Evolutionary conservation across 2,329 filamentous ascomycete species (phyloP).

Genomic region (Penicillium sp.): DNA sequence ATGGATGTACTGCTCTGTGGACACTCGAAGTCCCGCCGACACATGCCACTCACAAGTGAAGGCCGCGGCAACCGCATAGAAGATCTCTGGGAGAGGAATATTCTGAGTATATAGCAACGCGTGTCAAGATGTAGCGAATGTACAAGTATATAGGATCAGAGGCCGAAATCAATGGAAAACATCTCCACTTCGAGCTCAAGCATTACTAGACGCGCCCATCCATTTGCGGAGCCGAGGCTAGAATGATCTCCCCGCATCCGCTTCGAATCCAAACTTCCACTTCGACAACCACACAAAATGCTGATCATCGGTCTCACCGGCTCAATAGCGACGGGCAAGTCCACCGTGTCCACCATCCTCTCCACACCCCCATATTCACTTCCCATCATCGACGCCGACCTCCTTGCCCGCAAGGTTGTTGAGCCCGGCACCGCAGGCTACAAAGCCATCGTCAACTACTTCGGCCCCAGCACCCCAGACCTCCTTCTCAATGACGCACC

Average conservation of each 20-base stretch:
- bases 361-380: slow-evolving; percentile 77
- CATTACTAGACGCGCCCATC: background rate
- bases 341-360: slow-evolving; percentile 85
- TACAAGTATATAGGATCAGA: background rate
- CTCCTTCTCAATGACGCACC: slow-evolving; percentile 65
- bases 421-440: slow-evolving; percentile 88
- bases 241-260: slow-evolving; percentile 26
- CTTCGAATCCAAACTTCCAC: background rate
- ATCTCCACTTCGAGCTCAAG: background rate
- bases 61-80: background rate
- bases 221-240: slow-evolving; percentile 24
- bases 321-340: slow-evolving; percentile 97
- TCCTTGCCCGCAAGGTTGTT: slow-evolving; percentile 89
- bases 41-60: background rate
- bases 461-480: slow-evolving; percentile 79
- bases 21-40: background rate
- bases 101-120: slow-evolving; percentile 2
- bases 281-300: slow-evolving; percentile 55
- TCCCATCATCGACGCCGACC: slow-evolving; percentile 90
- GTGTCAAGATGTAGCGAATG: background rate
- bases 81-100: background rate
- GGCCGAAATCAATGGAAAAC: background rate
- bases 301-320: slow-evolving; percentile 93
- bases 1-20: background rate
- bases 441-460: slow-evolving; percentile 76